Evolutionary conservation across 768 basidiomycete genomes (phyloP).

Genomic region (Amanita subjunquillea): DNA sequence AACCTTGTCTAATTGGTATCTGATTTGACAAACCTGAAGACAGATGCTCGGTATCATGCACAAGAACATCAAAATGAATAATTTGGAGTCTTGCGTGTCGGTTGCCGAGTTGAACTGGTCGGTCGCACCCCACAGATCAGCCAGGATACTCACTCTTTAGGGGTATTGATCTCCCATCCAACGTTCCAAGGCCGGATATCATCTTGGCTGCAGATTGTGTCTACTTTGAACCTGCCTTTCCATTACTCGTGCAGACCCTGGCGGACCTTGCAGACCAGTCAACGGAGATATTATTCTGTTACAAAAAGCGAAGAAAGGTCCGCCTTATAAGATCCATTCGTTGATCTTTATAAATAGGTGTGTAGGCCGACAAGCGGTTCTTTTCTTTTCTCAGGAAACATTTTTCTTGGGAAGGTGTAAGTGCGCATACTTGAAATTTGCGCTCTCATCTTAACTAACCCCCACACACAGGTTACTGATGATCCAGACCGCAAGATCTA

Average conservation of each 20-base stretch:
- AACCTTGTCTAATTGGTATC: slow-evolving; percentile 7
- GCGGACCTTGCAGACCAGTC: slow-evolving; percentile 43
- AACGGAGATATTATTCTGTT: slow-evolving; percentile 80
- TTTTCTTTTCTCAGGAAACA: slow-evolving; percentile 70
- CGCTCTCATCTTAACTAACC: background rate
- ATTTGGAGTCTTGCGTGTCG: slow-evolving; percentile 35
- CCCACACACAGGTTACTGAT: slow-evolving; percentile 39
- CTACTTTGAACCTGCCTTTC: slow-evolving; percentile 91
- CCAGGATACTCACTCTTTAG: slow-evolving; percentile 22
- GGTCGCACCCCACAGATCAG: slow-evolving; percentile 12
- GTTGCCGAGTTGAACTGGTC: slow-evolving; percentile 81
- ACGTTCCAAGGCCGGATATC: slow-evolving; percentile 45
- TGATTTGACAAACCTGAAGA: slow-evolving; percentile 26
- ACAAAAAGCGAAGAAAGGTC: slow-evolving; percentile 89
- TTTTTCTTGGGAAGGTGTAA: slow-evolving; percentile 64
- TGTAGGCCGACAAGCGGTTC: slow-evolving; percentile 81
- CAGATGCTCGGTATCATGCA: slow-evolving; percentile 72
- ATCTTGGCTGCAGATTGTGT: slow-evolving; percentile 92
- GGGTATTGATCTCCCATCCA: slow-evolving; percentile 49
- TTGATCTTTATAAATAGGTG: background rate
- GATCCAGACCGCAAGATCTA: slow-evolving; percentile 52
- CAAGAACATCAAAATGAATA: slow-evolving; percentile 61
- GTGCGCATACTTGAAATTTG: slow-evolving; percentile 1
- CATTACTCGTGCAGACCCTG: slow-evolving; percentile 75
- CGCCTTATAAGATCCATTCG: background rate